Evolutionary conservation across 352 stramenopile genomes (phyloP).

Genomic region (Phytophthora colocasiae): DNA sequence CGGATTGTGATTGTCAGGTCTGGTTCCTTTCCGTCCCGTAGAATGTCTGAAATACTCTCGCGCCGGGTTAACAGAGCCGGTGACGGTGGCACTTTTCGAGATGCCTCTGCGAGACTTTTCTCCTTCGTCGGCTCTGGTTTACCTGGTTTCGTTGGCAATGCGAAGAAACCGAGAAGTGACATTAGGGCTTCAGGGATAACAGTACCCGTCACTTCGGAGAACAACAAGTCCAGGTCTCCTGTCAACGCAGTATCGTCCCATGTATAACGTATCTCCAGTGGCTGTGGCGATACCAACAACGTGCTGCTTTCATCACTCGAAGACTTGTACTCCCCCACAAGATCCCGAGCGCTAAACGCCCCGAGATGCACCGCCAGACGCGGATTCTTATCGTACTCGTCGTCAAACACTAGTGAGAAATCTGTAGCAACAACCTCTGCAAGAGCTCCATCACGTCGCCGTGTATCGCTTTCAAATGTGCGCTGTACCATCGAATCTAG

Average conservation of each 20-base stretch:
- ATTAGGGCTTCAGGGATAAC: slow-evolving; percentile 61
- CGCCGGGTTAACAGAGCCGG: slow-evolving; percentile 37
- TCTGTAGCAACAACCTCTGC: slow-evolving; percentile 40
- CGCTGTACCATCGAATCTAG: slow-evolving; percentile 19
- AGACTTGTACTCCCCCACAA: slow-evolving; percentile 34
- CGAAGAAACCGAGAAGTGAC: slow-evolving; percentile 61
- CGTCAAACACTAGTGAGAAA: slow-evolving; percentile 45
- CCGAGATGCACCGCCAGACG: slow-evolving; percentile 49
- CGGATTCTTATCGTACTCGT: slow-evolving; percentile 55
- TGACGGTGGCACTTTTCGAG: slow-evolving; percentile 14
- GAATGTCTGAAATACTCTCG: slow-evolving; percentile 64
- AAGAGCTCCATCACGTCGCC: slow-evolving; percentile 18
- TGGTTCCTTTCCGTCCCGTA: slow-evolving; percentile 47
- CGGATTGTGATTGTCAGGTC: slow-evolving; percentile 60
- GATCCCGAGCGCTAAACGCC: slow-evolving; percentile 49
- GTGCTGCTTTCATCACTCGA: slow-evolving; percentile 23
- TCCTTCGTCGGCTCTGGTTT: slow-evolving; percentile 2
- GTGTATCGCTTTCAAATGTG: slow-evolving; percentile 8
- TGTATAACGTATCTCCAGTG: slow-evolving; percentile 59
- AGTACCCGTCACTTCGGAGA: slow-evolving; percentile 60
- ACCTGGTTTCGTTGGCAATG: slow-evolving; percentile 38
- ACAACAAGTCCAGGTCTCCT: slow-evolving; percentile 58
- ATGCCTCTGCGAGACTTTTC: slow-evolving; percentile 2
- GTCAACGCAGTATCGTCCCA: slow-evolving; percentile 58
- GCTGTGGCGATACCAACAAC: slow-evolving; percentile 50